Base-by-base conservation (phyloP, 345 rosid genomes). In the Moringa oleifera region DNA sequence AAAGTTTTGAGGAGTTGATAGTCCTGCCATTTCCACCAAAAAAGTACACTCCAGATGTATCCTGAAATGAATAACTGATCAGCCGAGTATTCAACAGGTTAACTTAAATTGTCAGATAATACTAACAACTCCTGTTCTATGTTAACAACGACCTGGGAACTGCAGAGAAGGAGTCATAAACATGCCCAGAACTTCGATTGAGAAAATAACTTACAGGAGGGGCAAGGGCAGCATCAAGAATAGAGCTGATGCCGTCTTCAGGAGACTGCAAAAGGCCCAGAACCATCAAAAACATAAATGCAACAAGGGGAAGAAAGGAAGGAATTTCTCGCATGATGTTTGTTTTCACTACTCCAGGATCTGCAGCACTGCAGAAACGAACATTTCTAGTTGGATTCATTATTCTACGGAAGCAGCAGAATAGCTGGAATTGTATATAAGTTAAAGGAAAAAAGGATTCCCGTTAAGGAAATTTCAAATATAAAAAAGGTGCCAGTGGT, bases 301-400 rank as follows among this genome's bases (percentile, higher is more conserved):
- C 86, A 56, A 70, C 18, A 23, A 37, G 25, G 57, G 88, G 80
- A 59, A 90, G 71, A 61, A 25, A 82, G 0, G 62, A 65, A 65
- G 99, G 97, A 71, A 90, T 59, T 79, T 94, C 99, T 65, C 88
- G 82, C 99, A 86, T 85, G 75, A 94, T 85, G 65, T 87, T 83
- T 50, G 99, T 94, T 72, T 82, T 57, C 20, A 83, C 99, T 0
- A 56, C 71, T 75, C 97, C 99, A 62, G 97, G 99, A 81, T 94
- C 99, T 15, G 79, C 91, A 62, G 94, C 86, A 75, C 98, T 90
- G 67, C 36, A 70, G 57, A 53, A 41, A 53, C 47, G 25, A 63
- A 60, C 21, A 33, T n/a, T n/a, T n/a, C n/a, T n/a, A n/a, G n/a
- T n/a, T n/a, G n/a, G n/a, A n/a, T 15, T 5, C 1, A 41, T 9